Percentiles rank a stretch among this genome's conserved stretches.
phyloP scores from a whole-genome alignment of 306 rosid genomes.

The Sindora glabra region DNA sequence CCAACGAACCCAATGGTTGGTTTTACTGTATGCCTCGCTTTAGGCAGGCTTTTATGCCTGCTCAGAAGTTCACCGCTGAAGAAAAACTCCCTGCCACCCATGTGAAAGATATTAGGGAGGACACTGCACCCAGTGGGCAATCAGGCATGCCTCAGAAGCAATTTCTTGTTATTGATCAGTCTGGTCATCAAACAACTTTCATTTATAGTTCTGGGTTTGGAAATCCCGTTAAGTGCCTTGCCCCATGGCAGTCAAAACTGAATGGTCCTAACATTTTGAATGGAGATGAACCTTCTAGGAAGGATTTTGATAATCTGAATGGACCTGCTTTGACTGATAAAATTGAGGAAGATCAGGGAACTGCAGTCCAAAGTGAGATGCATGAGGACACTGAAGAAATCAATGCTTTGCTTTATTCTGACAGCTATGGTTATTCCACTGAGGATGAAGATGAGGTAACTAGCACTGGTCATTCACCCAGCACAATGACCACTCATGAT shows the following conservation, averaged over 20 bases:
- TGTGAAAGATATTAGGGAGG: conserved; percentile 19
- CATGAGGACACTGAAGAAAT: conserved; percentile 92
- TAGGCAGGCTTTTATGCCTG: conserved; percentile 41
- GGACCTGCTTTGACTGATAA: conserved; percentile 42
- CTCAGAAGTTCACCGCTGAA: conserved; percentile 17
- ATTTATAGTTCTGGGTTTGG: conserved; percentile 52
- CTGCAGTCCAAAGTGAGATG: conserved; percentile 66
- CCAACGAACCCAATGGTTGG: conserved; percentile 70
- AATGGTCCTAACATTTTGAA: conserved; percentile 20
- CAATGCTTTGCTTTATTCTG: conserved; percentile 84
- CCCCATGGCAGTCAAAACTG: conserved; percentile 40
- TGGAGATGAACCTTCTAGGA: conserved; percentile 25
- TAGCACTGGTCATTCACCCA: conserved; percentile 94
- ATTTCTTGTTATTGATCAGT: conserved; percentile 61
- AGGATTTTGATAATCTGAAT: conserved; percentile 18
- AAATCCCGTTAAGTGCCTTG: conserved; percentile 39
- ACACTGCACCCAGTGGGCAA: conserved; percentile 17
- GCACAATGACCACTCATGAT: conserved; percentile 55
- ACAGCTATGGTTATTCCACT: conserved; percentile 42
- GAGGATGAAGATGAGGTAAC: conserved; percentile 94
- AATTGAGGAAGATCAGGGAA: conserved; percentile 32
- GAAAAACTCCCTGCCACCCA: conserved; percentile 19
- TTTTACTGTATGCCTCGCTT: conserved; percentile 54
- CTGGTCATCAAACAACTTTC: conserved; percentile 60
- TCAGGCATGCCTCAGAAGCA: conserved; percentile 39